Evolutionary conservation across 371 early-diverging fungal genomes (phyloP), one percentile per base, ranked within the genome.

Genomic region (Dichotomocladium elegans): DNA sequence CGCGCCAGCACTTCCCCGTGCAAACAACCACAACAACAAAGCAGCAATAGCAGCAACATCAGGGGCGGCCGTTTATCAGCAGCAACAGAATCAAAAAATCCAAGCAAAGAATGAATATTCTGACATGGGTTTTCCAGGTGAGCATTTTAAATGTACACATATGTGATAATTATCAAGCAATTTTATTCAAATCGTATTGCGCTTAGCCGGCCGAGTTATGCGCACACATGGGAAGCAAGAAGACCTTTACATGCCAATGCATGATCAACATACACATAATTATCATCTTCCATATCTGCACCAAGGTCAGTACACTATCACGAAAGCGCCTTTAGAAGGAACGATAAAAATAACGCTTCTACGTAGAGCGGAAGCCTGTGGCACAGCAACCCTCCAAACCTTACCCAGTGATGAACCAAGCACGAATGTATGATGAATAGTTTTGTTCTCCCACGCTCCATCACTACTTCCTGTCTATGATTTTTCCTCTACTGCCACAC

Each of bases 351-450:
- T 37, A 21, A n/a, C n/a, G n/a, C 37, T 5, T 37, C 35, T 6
- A 35, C 35, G 34, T 35, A 17, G 15, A n/a, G 11, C 35, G 14
- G 11, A 14, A n/a, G 2, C 37, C 22, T 30, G 22, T 42, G 21
- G 24, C 52, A 42, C 27, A 40, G 41, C 40, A 40, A 51, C 27
- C 51, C 15, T 27, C 41, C 17, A 40, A 40, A 31, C 52, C 31
- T 22, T 51, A 51, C n/a, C 52, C 40, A 24, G 21, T 51, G 52
- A 51, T 51, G 52, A 51, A 51, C 26, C 42, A 41, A 29, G 41
- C 52, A 22, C 41, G 52, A 24, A 22, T 51, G 2, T 51, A 51
- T 24, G 42, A 41, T 31, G 42, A 51, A 21, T 51, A 41, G 41
- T 10, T 28, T 25, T n/a, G n/a, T n/a, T n/a, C n/a, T n/a, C n/a